Conservation (phyloP, 129 eudicot genomes). For the Pseudognaphalium luteoalbum region DNA sequence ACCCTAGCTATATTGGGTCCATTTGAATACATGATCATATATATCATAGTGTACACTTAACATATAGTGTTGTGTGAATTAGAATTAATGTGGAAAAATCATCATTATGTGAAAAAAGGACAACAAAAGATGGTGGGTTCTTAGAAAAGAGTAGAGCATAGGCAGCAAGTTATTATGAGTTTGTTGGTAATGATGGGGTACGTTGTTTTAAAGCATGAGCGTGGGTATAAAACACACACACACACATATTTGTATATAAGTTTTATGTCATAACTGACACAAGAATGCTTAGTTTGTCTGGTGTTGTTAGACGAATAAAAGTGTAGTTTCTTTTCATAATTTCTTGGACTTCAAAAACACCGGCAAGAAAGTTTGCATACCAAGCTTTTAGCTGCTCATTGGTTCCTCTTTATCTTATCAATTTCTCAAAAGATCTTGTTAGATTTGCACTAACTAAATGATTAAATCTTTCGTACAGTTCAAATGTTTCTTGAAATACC, state of each 20-base stretch:
- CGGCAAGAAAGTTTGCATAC: slow-evolving; percentile 62
- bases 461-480: slow-evolving; percentile 19
- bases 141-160: slow-evolving; percentile 15
- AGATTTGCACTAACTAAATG: slow-evolving; percentile 20
- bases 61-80: not conserved
- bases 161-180: slow-evolving; percentile 34
- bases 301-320: slow-evolving; percentile 30
- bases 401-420: slow-evolving; percentile 77
- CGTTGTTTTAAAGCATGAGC: slow-evolving; percentile 30
- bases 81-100: slow-evolving; percentile 32
- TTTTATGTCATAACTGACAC: slow-evolving; percentile 51
- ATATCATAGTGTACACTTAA: slow-evolving; percentile 3
- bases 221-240: slow-evolving; percentile 26
- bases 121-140: slow-evolving; percentile 37
- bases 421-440: slow-evolving; percentile 33
- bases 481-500: not conserved
- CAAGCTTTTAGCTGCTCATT: slow-evolving; percentile 56
- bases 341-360: slow-evolving; percentile 49
- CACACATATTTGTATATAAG: slow-evolving; percentile 17
- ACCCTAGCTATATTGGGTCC: not conserved
- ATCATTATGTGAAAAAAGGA: slow-evolving; percentile 24
- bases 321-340: slow-evolving; percentile 35
- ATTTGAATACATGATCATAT: not conserved
- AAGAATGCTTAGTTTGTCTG: slow-evolving; percentile 60
- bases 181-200: slow-evolving; percentile 37